Percentiles rank a stretch among this genome's conserved stretches.
Conservation (phyloP, 2,329 filamentous ascomycete species). For the Ceratocystis harringtonii region DNA sequence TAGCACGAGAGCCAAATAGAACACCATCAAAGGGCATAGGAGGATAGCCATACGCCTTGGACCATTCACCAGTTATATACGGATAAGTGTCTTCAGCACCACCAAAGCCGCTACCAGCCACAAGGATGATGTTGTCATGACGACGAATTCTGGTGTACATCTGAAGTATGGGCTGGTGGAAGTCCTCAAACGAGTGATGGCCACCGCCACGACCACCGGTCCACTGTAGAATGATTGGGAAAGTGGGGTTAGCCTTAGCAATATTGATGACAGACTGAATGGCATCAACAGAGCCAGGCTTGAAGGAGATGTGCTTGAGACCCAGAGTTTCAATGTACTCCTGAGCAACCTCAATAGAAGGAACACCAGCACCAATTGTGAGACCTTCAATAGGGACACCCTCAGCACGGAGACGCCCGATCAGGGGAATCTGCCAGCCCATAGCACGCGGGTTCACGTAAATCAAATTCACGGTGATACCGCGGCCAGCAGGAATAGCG, state of each 20-base stretch:
- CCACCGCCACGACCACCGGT: constrained; percentile 87
- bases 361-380: constrained; percentile 84
- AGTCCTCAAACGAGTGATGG: constrained; percentile 90
- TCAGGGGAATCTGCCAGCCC: constrained; percentile 80
- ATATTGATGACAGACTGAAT: constrained; percentile 88
- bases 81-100: constrained; percentile 82
- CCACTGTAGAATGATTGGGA: constrained; percentile 91
- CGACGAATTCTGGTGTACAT: constrained; percentile 84
- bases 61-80: constrained; percentile 80
- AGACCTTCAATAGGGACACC: constrained; percentile 84
- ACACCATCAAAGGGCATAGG: constrained; percentile 91
- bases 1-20: constrained; percentile 82
- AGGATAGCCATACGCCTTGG: constrained; percentile 71
- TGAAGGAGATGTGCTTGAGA: constrained; percentile 87
- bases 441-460: constrained; percentile 83
- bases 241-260: constrained; percentile 80
- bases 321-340: constrained; percentile 89
- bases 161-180: constrained; percentile 78
- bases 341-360: constrained; percentile 81
- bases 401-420: constrained; percentile 64
- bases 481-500: constrained; percentile 66
- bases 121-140: constrained; percentile 71
- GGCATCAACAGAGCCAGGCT: constrained; percentile 76
- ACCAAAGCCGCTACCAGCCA: constrained; percentile 85
- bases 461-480: constrained; percentile 80